Percentiles rank a stretch among this genome's conserved stretches.
These are phyloP conservation scores for Acacia confusa DNA, from an alignment of 306 rosid genomes.

Conservation along the genomic window DNA sequence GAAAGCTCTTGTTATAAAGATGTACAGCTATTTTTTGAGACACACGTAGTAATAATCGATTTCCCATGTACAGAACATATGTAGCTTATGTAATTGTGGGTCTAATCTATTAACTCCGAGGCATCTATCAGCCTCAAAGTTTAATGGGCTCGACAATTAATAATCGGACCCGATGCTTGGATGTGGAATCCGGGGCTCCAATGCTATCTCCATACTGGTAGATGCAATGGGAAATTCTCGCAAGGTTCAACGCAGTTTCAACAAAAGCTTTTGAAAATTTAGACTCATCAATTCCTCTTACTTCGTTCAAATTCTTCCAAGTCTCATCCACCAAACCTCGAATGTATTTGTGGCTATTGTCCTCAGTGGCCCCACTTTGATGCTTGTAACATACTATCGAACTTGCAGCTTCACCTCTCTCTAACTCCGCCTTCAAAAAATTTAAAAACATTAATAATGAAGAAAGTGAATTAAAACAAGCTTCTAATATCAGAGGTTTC, in stretches of 20 bases:
- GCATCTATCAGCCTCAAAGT: too few relatives aligned
- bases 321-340: conserved; percentile 31
- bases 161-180: conserved; percentile 31
- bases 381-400: conserved; percentile 44
- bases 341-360: conserved; percentile 17
- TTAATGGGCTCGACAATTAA: conserved; percentile 49
- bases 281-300: conserved; percentile 15
- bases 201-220: conserved; percentile 58
- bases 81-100: too few relatives aligned
- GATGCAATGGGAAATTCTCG: conserved; percentile 49
- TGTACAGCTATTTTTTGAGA: too few relatives aligned
- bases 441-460: background rate
- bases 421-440: conserved; percentile 45
- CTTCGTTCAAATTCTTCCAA: conserved; percentile 59
- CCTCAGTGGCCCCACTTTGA: conserved; percentile 34
- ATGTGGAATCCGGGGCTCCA: conserved; percentile 39
- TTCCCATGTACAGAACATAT: too few relatives aligned
- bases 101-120: too few relatives aligned
- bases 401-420: conserved; percentile 55
- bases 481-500: background rate
- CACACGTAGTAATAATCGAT: too few relatives aligned
- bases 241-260: conserved; percentile 44
- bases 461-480: background rate
- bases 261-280: conserved; percentile 40
- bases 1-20: too few relatives aligned